Percentiles rank a stretch among this genome's conserved stretches.
phyloP scores from a whole-genome alignment of 768 basidiomycete species.

The Mycena pura region DNA sequence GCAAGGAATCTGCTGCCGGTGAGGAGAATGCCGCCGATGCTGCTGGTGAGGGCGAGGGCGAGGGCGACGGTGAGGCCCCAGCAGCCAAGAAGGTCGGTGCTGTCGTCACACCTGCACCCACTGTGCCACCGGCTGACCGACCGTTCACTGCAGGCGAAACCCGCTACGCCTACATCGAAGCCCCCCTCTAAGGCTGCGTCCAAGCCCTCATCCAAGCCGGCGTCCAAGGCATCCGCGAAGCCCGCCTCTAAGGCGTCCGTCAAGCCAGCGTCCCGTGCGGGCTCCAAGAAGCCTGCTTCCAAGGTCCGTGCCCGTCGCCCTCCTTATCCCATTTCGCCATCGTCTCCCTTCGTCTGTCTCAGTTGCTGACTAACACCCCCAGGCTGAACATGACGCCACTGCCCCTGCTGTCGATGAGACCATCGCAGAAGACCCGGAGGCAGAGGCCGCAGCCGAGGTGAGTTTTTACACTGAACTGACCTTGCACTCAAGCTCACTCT shows the following conservation, averaged over 20 bases:
- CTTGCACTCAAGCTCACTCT: not conserved
- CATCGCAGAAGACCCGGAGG: conserved; percentile 51
- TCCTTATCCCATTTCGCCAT: not conserved
- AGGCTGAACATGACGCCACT: conserved; percentile 41
- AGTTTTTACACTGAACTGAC: conserved; percentile 30
- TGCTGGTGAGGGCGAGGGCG: conserved; percentile 38
- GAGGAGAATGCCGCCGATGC: conserved; percentile 39
- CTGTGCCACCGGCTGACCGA: conserved; percentile 26
- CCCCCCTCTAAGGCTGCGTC: conserved; percentile 46
- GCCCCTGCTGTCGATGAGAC: conserved; percentile 38
- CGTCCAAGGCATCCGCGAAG: conserved; percentile 51
- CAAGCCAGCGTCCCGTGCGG: conserved; percentile 64
- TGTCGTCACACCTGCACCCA: not conserved
- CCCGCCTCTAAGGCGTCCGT: conserved; percentile 56
- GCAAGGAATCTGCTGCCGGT: conserved; percentile 44
- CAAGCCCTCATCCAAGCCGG: conserved; percentile 54
- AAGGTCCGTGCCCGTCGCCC: conserved; percentile 14
- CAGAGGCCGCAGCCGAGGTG: conserved; percentile 39
- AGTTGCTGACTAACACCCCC: conserved; percentile 6
- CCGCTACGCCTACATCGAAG: conserved; percentile 48
- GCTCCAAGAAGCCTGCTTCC: conserved; percentile 63
- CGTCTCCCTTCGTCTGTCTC: not conserved
- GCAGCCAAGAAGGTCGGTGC: conserved; percentile 67
- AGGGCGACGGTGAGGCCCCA: conserved; percentile 48
- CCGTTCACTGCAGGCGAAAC: conserved; percentile 46